Percentiles rank a stretch among this genome's conserved stretches.
Conservation (phyloP, 257 asterid species). For the Catharanthus roseus region DNA sequence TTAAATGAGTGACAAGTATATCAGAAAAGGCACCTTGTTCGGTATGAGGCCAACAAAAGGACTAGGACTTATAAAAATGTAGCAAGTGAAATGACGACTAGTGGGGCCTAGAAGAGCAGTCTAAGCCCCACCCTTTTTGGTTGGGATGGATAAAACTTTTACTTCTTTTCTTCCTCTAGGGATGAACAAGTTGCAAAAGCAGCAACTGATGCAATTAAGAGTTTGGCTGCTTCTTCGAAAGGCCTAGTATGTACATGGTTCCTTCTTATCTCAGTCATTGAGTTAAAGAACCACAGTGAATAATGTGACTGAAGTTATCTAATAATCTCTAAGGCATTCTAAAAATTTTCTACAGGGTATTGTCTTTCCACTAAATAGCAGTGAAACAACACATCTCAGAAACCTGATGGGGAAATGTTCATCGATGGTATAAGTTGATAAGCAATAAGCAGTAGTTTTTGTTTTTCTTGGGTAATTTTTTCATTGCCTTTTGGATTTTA, state of each 20-base stretch:
- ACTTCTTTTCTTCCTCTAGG: conserved; percentile 30
- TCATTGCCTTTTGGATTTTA: conserved; percentile 16
- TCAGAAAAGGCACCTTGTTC: background rate
- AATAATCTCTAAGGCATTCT: conserved; percentile 15
- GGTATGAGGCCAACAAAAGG: background rate
- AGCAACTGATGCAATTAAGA: conserved; percentile 56
- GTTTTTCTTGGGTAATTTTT: background rate
- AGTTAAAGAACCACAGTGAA: background rate
- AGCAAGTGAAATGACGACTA: background rate
- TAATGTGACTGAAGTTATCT: conserved; percentile 1
- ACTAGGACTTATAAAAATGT: too few relatives aligned
- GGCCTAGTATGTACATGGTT: conserved; percentile 53
- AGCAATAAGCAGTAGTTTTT: conserved; percentile 6
- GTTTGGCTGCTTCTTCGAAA: conserved; percentile 54
- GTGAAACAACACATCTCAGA: conserved; percentile 62
- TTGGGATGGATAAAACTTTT: conserved; percentile 2
- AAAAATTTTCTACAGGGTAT: conserved; percentile 38
- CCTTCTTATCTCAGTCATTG: conserved; percentile 15
- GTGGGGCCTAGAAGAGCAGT: background rate
- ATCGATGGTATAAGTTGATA: conserved; percentile 56
- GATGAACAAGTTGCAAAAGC: conserved; percentile 87
- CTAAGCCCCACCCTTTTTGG: background rate
- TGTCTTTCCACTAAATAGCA: conserved; percentile 48
- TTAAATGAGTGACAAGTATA: background rate
- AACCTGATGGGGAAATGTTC: conserved; percentile 56